A percentile compares a stretch with the other conserved stretches of the same genome.
These are phyloP conservation scores for Globisporangium perplexum DNA, from an alignment of 352 stramenopile genomes.

Conservation along the genomic window DNA sequence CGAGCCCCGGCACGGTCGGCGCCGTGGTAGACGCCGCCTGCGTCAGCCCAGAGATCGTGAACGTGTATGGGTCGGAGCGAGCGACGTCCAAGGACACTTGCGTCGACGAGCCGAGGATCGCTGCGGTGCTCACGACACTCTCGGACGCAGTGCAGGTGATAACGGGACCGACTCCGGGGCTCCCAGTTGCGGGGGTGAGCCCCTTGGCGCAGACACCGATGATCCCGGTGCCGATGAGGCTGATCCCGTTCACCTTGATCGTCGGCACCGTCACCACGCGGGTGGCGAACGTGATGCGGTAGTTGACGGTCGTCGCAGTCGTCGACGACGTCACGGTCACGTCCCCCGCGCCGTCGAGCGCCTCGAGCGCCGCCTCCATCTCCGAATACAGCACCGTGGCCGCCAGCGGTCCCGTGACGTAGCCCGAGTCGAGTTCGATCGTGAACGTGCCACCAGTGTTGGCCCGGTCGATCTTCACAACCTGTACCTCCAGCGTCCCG, in stretches of 20 bases:
- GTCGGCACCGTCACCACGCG: conserved; percentile 22
- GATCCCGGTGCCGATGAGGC: conserved; percentile 28
- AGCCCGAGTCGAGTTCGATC: conserved; percentile 40
- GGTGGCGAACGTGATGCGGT: conserved; percentile 54
- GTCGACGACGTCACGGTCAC: conserved; percentile 51
- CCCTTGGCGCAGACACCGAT: conserved; percentile 54
- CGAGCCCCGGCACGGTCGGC: conserved; percentile 29
- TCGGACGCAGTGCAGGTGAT: conserved; percentile 43
- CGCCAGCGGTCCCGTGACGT: conserved; percentile 48
- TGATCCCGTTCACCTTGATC: conserved; percentile 28
- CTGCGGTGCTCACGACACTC: conserved; percentile 27
- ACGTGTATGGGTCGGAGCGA: conserved; percentile 43
- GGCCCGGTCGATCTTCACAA: conserved; percentile 75
- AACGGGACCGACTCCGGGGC: conserved; percentile 19
- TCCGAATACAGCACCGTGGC: conserved; percentile 57
- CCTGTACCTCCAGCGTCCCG: conserved; percentile 58
- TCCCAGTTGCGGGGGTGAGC: conserved; percentile 14
- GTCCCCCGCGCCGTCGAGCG: conserved; percentile 67
- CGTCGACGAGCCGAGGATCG: conserved; percentile 25
- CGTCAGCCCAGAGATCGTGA: conserved; percentile 39
- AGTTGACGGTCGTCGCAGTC: conserved; percentile 28
- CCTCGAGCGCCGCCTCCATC: conserved; percentile 76
- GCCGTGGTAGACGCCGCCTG: conserved; percentile 26
- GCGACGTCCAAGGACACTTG: conserved; percentile 44
- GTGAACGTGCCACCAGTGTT: conserved; percentile 85